Evolutionary conservation across 371 early-diverging fungal species (phyloP).

Genomic region (Actinomortierella ambigua): DNA sequence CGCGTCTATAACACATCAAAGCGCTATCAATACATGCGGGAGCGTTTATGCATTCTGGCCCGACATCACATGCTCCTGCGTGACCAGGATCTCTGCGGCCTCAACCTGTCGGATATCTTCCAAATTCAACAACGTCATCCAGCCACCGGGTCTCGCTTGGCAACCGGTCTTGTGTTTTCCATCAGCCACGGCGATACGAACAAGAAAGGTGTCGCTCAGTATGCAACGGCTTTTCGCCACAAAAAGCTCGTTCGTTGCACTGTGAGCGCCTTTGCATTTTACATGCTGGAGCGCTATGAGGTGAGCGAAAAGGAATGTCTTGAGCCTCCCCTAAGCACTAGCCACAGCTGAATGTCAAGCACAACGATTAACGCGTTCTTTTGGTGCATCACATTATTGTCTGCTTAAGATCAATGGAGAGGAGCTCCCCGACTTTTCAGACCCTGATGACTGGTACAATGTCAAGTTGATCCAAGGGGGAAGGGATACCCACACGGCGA

Average conservation of each 20-base stretch:
- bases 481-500: background rate
- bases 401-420: background rate
- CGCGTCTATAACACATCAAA: slow-evolving; percentile 1
- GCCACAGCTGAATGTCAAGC: no score
- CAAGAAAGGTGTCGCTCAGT: slow-evolving; percentile 14
- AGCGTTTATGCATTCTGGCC: slow-evolving; percentile 15
- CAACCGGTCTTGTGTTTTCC: slow-evolving; percentile 14
- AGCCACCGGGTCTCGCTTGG: slow-evolving; percentile 12
- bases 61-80: slow-evolving; percentile 25
- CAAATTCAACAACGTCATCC: background rate
- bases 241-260: slow-evolving; percentile 15
- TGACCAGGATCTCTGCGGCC: slow-evolving; percentile 22
- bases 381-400: no score
- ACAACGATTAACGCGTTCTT: no score
- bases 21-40: slow-evolving; percentile 13
- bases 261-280: slow-evolving; percentile 15
- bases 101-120: slow-evolving; percentile 17
- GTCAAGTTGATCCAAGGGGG: slow-evolving; percentile 1
- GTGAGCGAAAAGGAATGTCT: no score
- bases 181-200: slow-evolving; percentile 19
- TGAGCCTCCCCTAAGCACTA: no score
- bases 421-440: slow-evolving; percentile 2
- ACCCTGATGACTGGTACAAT: slow-evolving; percentile 1
- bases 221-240: slow-evolving; percentile 25
- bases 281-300: slow-evolving; percentile 11